phyloP scores from a whole-genome alignment of 306 rosid species.

The Calophaca sinica region DNA sequence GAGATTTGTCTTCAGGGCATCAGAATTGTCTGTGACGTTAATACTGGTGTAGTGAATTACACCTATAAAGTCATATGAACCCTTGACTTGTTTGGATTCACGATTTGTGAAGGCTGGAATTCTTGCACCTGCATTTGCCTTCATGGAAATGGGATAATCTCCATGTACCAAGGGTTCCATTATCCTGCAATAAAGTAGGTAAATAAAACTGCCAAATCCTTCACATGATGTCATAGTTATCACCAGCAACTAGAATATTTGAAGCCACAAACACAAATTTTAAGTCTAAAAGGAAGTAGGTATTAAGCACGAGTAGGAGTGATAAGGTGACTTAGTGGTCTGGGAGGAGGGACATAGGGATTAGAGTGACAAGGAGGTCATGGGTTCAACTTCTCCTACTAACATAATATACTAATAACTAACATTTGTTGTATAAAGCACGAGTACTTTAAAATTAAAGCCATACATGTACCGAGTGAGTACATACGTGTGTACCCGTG shows the following conservation, averaged over 20 bases:
- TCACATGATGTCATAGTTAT: slow-evolving; percentile 2
- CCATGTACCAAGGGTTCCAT: slow-evolving; percentile 69
- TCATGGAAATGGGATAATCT: slow-evolving; percentile 66
- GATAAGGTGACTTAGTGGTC: no score
- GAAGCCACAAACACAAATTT: slow-evolving; percentile 11
- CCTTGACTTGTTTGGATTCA: slow-evolving; percentile 57
- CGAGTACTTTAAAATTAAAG: no score
- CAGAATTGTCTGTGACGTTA: slow-evolving; percentile 49
- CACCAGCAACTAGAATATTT: not conserved
- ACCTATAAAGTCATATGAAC: slow-evolving; percentile 70
- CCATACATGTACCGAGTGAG: no score
- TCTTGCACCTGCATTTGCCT: slow-evolving; percentile 59
- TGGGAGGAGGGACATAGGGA: no score
- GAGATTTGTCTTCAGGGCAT: slow-evolving; percentile 25
- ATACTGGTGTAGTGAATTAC: slow-evolving; percentile 42
- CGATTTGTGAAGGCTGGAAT: slow-evolving; percentile 55
- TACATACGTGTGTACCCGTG: no score
- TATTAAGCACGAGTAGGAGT: no score
- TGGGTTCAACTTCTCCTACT: no score
- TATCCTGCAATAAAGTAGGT: slow-evolving; percentile 51
- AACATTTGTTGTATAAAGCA: no score
- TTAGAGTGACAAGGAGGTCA: no score
- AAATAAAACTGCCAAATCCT: not conserved
- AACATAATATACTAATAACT: no score
- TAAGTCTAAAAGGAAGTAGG: not conserved